Base-by-base conservation (phyloP, 75 land plant genomes). In the Adiantum capillusveneris region DNA sequence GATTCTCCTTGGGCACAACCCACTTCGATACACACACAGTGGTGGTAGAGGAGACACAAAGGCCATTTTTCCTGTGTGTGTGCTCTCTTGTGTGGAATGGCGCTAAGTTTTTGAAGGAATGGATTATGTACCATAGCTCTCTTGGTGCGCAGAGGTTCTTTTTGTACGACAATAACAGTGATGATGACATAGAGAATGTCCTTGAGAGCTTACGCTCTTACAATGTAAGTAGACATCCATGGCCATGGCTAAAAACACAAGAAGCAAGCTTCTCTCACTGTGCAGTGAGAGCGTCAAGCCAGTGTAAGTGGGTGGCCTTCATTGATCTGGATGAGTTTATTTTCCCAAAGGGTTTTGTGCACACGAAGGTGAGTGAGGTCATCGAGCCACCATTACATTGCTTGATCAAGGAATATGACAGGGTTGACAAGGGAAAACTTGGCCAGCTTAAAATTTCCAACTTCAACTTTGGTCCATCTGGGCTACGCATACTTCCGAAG, bases 191-290 rank as follows among this genome's bases (percentile, higher is more conserved):
- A 22, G 82, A 76, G 2, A 48, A 62, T 11, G 75, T 74, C 11
- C 48, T 88, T 11, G 65, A 48, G 0, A 66, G 59, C 22, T 28
- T 92, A 53, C 56, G n/a, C 9, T 36, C n/a, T 11, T 42, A 24
- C n/a, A 60, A 62, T 31, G 63, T 92, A 27, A 60, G 59, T 1
- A 69, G 72, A 31, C 76, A 81, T 49, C 1, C 66, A 0, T 92
- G 98, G 98, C 94, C 94, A 0, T 88, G 98, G 98, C 56, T 88
- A 31, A 92, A 92, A 74, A 81, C 89, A 1, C 98, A 92, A 39
- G 97, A 92, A 58, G 94, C 98, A 1, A 89, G 98, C 17, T 92
- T 92, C 55, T 82, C 89, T 0, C 95, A 92, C 41, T 92, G 98
- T 28, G 82, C 87, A 0, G n/a, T 85, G 1, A 62, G 71, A 30